These are phyloP conservation scores for Podaxis mareebaensis DNA, from an alignment of 768 basidiomycete species.

Conservation along the genomic window DNA sequence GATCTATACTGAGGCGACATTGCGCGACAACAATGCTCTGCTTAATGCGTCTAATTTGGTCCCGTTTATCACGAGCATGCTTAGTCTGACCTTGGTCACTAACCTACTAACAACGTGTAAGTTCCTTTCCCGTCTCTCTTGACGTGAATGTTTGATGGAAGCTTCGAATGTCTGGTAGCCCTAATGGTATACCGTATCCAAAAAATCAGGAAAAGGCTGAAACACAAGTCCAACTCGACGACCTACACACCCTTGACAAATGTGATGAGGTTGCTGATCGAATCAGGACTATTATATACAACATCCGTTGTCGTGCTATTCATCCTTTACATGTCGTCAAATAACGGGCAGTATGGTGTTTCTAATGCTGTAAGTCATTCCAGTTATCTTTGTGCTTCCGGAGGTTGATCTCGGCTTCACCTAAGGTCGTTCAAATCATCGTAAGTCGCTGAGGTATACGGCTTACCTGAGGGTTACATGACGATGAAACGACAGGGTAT, in stretches of 20 bases:
- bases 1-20: slow-evolving; percentile 32
- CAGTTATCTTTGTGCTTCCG: neutral
- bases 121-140: slow-evolving; percentile 6
- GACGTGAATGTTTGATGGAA: neutral
- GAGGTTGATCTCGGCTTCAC: neutral
- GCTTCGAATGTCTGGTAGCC: slow-evolving; percentile 22
- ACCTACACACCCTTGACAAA: slow-evolving; percentile 28
- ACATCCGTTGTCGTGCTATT: slow-evolving; percentile 36
- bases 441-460: slow-evolving; percentile 22
- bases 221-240: slow-evolving; percentile 22
- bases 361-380: slow-evolving; percentile 35
- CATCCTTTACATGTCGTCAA: slow-evolving; percentile 34
- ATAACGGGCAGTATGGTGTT: slow-evolving; percentile 38
- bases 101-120: slow-evolving; percentile 41
- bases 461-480: neutral
- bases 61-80: slow-evolving; percentile 40
- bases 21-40: slow-evolving; percentile 20
- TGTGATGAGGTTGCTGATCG: slow-evolving; percentile 35
- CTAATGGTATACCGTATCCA: slow-evolving; percentile 41
- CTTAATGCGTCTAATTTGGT: slow-evolving; percentile 31
- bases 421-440: slow-evolving; percentile 43
- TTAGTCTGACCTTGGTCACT: slow-evolving; percentile 37
- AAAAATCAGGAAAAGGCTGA: slow-evolving; percentile 28
- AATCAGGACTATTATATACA: slow-evolving; percentile 42
- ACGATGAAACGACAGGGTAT: slow-evolving; percentile 22